Evolutionary conservation across 257 asterid species (phyloP).

Genomic region (Nicotiana tabacum): DNA sequence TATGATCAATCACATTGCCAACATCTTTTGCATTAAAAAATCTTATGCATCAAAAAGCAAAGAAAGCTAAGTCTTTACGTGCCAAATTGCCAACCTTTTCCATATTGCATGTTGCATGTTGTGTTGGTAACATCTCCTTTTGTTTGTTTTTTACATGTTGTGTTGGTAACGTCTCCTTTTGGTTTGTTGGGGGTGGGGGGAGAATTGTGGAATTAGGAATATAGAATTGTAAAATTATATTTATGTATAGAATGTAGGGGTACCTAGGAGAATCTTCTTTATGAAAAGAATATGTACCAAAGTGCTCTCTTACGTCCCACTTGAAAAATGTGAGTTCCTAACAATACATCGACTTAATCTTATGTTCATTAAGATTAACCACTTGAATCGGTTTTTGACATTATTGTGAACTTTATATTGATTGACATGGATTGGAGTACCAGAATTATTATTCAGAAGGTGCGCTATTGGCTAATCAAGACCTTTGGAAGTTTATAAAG

Average conservation of each 20-base stretch:
- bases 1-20: neutral
- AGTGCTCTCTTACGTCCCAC: slow-evolving; percentile 4
- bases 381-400: neutral
- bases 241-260: too few species aligned
- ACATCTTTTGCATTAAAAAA: neutral
- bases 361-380: neutral
- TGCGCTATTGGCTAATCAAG: neutral
- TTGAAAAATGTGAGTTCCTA: neutral
- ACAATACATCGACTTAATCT: neutral
- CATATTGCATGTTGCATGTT: slow-evolving; percentile 1
- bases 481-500: neutral
- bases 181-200: too few species aligned
- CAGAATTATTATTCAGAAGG: neutral
- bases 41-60: neutral
- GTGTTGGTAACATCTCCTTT: neutral
- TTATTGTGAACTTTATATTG: slow-evolving; percentile 5
- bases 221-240: neutral
- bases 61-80: neutral
- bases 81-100: slow-evolving; percentile 3
- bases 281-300: neutral
- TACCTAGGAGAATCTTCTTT: slow-evolving; percentile 7
- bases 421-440: neutral
- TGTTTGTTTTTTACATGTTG: neutral
- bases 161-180: too few species aligned
- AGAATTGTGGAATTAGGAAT: too few species aligned